phyloP scores from a whole-genome alignment of 176 grass and related monocot genomes.

The Hsuehochloa calcarea region DNA sequence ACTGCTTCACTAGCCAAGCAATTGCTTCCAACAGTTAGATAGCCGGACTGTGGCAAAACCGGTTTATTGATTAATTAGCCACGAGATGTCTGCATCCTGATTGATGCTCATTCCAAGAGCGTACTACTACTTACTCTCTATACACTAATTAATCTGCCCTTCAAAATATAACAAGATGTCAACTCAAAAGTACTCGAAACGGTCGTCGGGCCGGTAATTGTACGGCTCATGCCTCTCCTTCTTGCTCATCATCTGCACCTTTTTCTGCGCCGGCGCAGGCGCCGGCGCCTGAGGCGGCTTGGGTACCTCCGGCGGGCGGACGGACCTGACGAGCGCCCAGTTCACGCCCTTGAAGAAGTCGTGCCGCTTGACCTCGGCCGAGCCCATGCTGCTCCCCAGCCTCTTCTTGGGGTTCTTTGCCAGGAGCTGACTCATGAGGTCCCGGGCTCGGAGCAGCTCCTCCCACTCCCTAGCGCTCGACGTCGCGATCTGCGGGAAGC shows the following conservation, averaged over 20 bases:
- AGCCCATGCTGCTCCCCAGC: conserved; percentile 61
- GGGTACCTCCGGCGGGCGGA: conserved; percentile 73
- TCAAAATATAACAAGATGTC: neutral
- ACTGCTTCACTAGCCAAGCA: too few species aligned
- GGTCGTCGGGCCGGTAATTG: conserved; percentile 31
- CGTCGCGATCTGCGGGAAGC: conserved; percentile 38
- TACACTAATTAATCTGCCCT: conserved; percentile 16
- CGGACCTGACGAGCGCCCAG: conserved; percentile 89
- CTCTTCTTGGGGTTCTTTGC: conserved; percentile 72
- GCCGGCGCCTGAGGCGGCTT: neutral
- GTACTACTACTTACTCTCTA: neutral
- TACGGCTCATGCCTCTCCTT: conserved; percentile 60
- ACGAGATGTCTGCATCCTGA: neutral
- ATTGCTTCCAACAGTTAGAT: neutral
- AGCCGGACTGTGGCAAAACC: neutral
- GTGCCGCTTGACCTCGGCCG: conserved; percentile 79
- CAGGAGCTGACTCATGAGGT: conserved; percentile 67
- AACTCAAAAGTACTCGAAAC: conserved; percentile 70
- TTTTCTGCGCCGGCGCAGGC: conserved; percentile 7
- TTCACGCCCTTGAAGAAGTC: conserved; percentile 81
- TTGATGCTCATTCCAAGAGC: neutral
- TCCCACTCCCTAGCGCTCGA: conserved; percentile 44
- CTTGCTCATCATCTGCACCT: conserved; percentile 43
- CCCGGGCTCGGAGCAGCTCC: conserved; percentile 51
- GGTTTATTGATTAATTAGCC: neutral